phyloP scores from a whole-genome alignment of 495 filamentous ascomycete species.

The Trypethelium eluteriae region DNA sequence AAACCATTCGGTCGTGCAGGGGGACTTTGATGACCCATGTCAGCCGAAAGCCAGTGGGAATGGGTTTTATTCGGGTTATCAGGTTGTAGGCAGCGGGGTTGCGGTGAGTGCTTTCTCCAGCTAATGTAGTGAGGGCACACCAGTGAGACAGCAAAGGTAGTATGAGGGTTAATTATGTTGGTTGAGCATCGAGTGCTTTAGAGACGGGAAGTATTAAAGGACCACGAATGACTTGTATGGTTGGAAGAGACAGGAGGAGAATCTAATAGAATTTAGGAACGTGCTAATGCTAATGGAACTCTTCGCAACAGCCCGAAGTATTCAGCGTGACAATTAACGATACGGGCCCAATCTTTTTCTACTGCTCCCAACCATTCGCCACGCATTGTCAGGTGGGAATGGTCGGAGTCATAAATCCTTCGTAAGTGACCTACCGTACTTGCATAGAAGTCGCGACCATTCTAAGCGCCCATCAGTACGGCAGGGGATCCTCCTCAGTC shows the following conservation, averaged over 20 bases:
- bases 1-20: constrained; percentile 56
- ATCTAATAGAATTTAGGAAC: neutral
- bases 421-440: constrained; percentile 14
- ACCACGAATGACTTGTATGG: too few relatives aligned
- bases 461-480: neutral
- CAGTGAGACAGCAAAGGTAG: neutral
- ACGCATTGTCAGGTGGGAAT: constrained; percentile 28
- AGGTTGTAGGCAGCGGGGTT: constrained; percentile 2
- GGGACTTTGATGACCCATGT: constrained; percentile 51
- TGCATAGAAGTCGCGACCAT: neutral
- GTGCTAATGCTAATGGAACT: neutral
- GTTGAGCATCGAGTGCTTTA: neutral
- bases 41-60: constrained; percentile 36
- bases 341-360: constrained; percentile 30
- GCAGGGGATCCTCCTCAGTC: constrained; percentile 9
- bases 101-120: constrained; percentile 18
- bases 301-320: constrained; percentile 16
- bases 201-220: too few relatives aligned
- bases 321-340: constrained; percentile 28
- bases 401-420: constrained; percentile 31
- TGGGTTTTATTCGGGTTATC: constrained; percentile 20
- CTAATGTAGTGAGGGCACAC: neutral
- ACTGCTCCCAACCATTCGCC: constrained; percentile 23
- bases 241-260: neutral
- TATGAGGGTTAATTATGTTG: neutral